phyloP scores from a whole-genome alignment of 495 filamentous ascomycete genomes.

The Gamarada debralockiae region DNA sequence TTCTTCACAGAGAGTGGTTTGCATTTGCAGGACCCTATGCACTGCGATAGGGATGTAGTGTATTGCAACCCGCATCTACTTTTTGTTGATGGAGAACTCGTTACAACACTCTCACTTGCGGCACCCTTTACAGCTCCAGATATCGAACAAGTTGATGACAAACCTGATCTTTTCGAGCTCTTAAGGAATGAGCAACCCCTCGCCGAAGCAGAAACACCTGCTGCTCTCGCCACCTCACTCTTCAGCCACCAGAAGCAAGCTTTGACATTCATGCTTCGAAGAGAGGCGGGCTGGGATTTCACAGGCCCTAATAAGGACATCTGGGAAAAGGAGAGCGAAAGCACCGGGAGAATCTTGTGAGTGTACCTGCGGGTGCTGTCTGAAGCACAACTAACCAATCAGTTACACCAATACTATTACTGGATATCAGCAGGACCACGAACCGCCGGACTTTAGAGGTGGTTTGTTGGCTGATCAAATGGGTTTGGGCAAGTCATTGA shows the following conservation, averaged over 20 bases:
- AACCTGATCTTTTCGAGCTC: no score
- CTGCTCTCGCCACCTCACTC: constrained; percentile 1
- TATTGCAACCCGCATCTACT: no score
- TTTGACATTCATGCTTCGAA: constrained; percentile 74
- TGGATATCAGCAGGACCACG: constrained; percentile 51
- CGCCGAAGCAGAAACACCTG: no score
- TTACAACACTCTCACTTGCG: no score
- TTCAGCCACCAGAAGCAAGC: constrained; percentile 80
- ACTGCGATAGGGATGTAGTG: no score
- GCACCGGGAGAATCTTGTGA: constrained; percentile 9
- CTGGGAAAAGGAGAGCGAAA: neutral
- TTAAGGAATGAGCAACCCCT: no score
- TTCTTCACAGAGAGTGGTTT: no score
- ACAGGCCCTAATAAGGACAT: neutral
- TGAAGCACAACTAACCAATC: neutral
- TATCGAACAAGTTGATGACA: no score
- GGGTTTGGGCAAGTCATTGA: constrained; percentile 92
- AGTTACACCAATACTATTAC: constrained; percentile 65
- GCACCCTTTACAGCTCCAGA: no score
- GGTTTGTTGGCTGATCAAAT: constrained; percentile 95
- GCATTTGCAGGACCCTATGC: no score
- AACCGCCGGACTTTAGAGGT: constrained; percentile 66
- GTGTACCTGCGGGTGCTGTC: neutral
- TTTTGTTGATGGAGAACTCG: no score
- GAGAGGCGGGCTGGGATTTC: constrained; percentile 20